Conservation (phyloP, 257 asterid species). For the Scutellaria galericulata region DNA sequence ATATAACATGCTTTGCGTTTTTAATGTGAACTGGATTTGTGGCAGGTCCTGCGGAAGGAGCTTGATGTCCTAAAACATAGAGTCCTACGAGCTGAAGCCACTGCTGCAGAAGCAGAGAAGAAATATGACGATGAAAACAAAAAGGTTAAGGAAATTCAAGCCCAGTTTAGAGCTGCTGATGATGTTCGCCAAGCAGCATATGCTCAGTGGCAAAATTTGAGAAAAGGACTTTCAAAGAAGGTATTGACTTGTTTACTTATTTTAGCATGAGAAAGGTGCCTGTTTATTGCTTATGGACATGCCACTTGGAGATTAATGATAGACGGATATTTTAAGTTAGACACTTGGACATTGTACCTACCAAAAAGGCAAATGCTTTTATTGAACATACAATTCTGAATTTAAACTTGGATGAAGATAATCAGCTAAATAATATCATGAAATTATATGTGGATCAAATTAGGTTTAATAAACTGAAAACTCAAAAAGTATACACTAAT, state of each 20-base stretch:
- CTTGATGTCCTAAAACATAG: constrained; percentile 65
- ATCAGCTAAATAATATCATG: neutral
- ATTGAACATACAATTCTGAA: constrained; percentile 3
- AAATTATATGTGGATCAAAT: neutral
- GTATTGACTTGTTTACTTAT: constrained; percentile 45
- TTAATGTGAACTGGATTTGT: constrained; percentile 30
- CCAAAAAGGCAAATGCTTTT: neutral
- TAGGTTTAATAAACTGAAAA: neutral
- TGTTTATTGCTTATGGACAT: constrained; percentile 12
- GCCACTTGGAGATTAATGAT: constrained; percentile 13
- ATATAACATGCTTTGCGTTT: constrained; percentile 19
- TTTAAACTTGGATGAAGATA: neutral
- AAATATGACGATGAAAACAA: constrained; percentile 67
- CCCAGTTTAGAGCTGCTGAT: constrained; percentile 74
- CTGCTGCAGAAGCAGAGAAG: constrained; percentile 60
- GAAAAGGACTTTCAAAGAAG: constrained; percentile 66
- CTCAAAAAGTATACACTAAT: neutral
- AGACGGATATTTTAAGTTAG: neutral
- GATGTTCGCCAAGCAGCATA: constrained; percentile 87
- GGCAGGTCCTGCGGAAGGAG: constrained; percentile 79
- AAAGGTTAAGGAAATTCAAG: constrained; percentile 70
- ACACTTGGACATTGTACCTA: neutral
- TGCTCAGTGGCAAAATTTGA: constrained; percentile 63
- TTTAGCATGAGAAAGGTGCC: constrained; percentile 14
- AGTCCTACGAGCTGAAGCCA: constrained; percentile 66